Base-by-base conservation (phyloP, 2,329 filamentous ascomycete species). In the Cercospora sp. region DNA sequence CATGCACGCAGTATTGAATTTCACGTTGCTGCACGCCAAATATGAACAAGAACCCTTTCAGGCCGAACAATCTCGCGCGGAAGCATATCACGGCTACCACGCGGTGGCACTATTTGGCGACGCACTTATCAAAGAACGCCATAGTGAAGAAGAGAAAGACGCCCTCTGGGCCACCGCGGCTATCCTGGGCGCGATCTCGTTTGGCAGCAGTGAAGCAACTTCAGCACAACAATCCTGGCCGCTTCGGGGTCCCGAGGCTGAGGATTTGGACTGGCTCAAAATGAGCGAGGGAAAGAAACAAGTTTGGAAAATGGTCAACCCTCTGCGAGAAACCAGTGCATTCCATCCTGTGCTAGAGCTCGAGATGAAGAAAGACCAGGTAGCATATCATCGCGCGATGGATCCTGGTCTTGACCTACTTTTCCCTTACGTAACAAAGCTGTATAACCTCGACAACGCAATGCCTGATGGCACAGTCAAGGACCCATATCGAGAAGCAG, bases 241-340 rank as follows among this genome's bases (percentile, higher is more conserved):
- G 0, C 77, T 90, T 1, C 83, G 80, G 42, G 69, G 77, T 2
- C 75, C 79, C 0, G 78, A 78, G 0, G 68, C 78, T 0, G 73
- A 77, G 0, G 85, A 89, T 69, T 78, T 90, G 1, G 81, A 86
- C 72, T 90, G 88, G 88, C 74, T 90, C 2, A 84, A 80, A 60
- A 82, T 90, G 75, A 83, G 80, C 66, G 82, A 85, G 12, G 85
- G 86, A 0, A 89, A 90, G 76, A 82, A 80, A 63, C 80, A 82
- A 3, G 79, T 89, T 1, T 88, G 84, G 82, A 74, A 80, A 1
- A 74, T 88, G 0, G 79, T 84, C 0, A 79, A 88, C 60, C 84
- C 86, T 0, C 67, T 80, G 3, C 79, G 84, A 9, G 72, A 79
- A 0, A 83, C 84, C 18, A 85, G 84, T 63, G 69, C 84, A 1